phyloP scores from a whole-genome alignment of 2,329 filamentous ascomycete species.

The Epichloe amarillans region DNA sequence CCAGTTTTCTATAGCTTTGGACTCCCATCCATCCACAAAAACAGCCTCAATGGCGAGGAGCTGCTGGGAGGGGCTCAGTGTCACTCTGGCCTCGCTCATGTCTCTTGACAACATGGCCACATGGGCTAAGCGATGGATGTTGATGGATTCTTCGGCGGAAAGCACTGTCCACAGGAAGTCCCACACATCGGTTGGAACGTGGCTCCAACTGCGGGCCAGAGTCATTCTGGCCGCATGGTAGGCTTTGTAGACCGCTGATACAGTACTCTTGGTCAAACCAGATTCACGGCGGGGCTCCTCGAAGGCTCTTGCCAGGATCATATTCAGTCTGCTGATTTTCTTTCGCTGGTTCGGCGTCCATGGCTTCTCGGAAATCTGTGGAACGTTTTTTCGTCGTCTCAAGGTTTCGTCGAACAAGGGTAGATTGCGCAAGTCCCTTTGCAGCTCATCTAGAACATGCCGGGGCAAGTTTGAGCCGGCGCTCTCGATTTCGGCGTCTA shows the following conservation, averaged over 20 bases:
- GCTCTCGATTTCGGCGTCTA: conserved; percentile 22
- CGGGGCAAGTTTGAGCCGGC: conserved; percentile 18
- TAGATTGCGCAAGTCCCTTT: conserved; percentile 15
- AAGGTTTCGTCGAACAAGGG: conserved; percentile 11
- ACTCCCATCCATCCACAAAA: conserved; percentile 46
- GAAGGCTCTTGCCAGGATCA: conserved; percentile 15
- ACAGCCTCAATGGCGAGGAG: conserved; percentile 56
- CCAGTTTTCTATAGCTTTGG: conserved; percentile 51
- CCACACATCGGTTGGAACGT: conserved; percentile 49
- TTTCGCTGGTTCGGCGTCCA: conserved; percentile 26
- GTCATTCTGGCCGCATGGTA: conserved; percentile 33
- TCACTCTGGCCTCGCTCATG: conserved; percentile 44
- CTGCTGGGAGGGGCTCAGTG: conserved; percentile 43
- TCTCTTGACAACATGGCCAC: conserved; percentile 51
- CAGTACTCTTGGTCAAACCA: conserved; percentile 20
- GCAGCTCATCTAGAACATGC: conserved; percentile 20
- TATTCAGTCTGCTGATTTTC: conserved; percentile 25
- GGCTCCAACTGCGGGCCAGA: conserved; percentile 33
- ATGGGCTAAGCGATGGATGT: conserved; percentile 45
- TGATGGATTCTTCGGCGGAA: conserved; percentile 35
- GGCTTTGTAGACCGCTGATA: conserved; percentile 32
- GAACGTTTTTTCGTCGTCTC: conserved; percentile 12
- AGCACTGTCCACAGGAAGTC: conserved; percentile 52
- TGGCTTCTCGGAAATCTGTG: conserved; percentile 23
- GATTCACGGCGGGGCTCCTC: conserved; percentile 16